Base-by-base conservation (phyloP, 108 stramenopile species). In the Conticribra guillardii region DNA sequence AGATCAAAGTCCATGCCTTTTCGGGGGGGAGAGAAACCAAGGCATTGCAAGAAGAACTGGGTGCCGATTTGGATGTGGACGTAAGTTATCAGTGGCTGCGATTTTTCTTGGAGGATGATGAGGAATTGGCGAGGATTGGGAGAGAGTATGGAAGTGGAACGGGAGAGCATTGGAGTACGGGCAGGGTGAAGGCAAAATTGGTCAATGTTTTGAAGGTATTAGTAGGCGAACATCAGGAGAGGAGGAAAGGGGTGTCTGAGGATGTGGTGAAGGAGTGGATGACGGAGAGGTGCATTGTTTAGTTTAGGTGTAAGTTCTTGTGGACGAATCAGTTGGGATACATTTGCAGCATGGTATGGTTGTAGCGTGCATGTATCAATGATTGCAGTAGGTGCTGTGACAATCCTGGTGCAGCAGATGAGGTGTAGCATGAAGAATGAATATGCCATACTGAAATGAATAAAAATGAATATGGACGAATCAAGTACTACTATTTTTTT, bases 21-120 rank as follows among this genome's bases (percentile, higher is more conserved):
- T 87, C 85, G 9, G 99, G 99, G 27, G 99, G 99, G 15, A 87
- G 84, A 54, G 95, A 97, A 63, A 98, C 97, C 19, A 90, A 90
- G 65, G 89, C 97, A 80, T 63, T 93, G 63, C 99, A 99, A 76
- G 75, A 91, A 73, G 85, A 97, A 60, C 74, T 88, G 8, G 99
- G 99, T 29, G 99, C 99, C 32, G 85, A 99, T 84, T 69, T 99
- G 50, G 92, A 97, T 44, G 82, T 93, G 17, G 98, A 99, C 73
- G 97, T 99, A 7, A 66, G 92, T 16, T 98, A 95, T 72, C 97
- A 98, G 88, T 99, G 97, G 95, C 77, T 99, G 54, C 69, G 83
- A 31, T 99, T 99, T 85, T 99, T 99, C 73, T 75, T 98, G 72
- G 99, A 99, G 65, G 97, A 97, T 73, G 99, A 98, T 73, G 94